Base-by-base conservation (phyloP, 1,284 basidiomycete species). In the Ustanciosporium gigantosporum region DNA sequence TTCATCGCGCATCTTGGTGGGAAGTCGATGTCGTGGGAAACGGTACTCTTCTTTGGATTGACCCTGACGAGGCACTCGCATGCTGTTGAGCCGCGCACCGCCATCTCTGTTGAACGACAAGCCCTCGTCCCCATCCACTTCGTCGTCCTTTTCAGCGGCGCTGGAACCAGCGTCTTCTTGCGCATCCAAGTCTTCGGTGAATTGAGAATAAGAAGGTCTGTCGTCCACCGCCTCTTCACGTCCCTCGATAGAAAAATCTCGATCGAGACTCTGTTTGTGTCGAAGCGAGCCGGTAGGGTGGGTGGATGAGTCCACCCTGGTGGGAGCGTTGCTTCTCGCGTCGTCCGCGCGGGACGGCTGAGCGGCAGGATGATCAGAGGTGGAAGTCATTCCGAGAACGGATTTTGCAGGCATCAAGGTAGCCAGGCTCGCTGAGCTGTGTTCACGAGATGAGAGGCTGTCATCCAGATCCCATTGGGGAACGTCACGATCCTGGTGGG, bases 1-100 rank as follows among this genome's bases (percentile, higher is more conserved):
- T 35, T 73, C 72, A 49, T 77, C 74, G 36, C 65, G 61, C 75
- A 77, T 76, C 36, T 60, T 48, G 4, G 65, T 68, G 3, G 74
- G 70, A 5, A 77, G 46, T 0, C 75, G 66, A 40, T 77, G 75
- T 5, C 72, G 50, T 9, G 75, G 74, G 36, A 77, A 77, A 8
- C 25, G 38, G 47, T 77, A 77, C 8, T 73, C 60, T 32, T 73
- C 72, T 49, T 60, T 58, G 4, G 64, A 59, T 38, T 71, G 56
- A 0, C 66, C 64, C 31, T 73, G 71, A 3, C 61, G 59, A 2
- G 70, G 70, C 1, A 71, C 66, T 8, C 49, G 46, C 5, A 38
- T 42, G n/a, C 55, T 47, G 20, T 49, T 46, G 4, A 48, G 45
- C 19, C 41, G 42, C 11, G 25, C 23, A 16, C 24, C 38, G 20